Evolutionary conservation across 768 basidiomycete species (phyloP), one percentile per base, ranked within the genome.

Genomic region (Pisolithus tinctorius): DNA sequence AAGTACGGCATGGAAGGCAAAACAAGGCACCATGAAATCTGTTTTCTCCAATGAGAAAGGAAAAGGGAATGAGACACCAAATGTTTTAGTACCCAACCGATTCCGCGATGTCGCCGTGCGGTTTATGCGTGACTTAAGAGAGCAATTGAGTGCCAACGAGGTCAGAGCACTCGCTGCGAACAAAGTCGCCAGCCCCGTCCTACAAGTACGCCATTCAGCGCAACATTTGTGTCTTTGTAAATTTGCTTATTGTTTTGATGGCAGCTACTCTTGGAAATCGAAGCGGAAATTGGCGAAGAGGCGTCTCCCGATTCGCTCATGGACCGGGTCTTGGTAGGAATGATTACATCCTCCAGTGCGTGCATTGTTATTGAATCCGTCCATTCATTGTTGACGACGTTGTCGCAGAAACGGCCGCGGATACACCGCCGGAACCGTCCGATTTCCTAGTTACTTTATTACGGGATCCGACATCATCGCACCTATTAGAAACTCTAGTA

Each of bases 381-480:
- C 20, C 45, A 45, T 34, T 45, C 7, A n/a, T 42, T 47, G 52
- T 27, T 45, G 52, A 46, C 6, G 37, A 31, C 26, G 53, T 48
- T 45, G 47, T 8, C 26, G n/a, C 51, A 82, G 82, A 69, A 30
- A 60, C 73, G 3, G 63, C 75, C 49, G 54, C 74, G 2, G 52
- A 60, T 3, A 55, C 58, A 13, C 59, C 61, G 2, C 64, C 75
- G 6, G 79, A 83, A 54, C 71, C 78, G 10, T 86, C 86, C 0
- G 88, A 93, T 62, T 97, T 86, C 66, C 71, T 96, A 47, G 78
- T 79, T 9, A 88, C 88, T 1, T 77, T 96, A 11, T 75, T 96
- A 16, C 80, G 90, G 45, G 91, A 94, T 60, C 80, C 84, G 2
- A 91, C 90, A 3, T 87, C 93, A 0, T 95, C 94, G 0, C 92